These are phyloP conservation scores for Claviceps paspali DNA, from an alignment of 2,329 filamentous ascomycete species.

Conservation along the genomic window DNA sequence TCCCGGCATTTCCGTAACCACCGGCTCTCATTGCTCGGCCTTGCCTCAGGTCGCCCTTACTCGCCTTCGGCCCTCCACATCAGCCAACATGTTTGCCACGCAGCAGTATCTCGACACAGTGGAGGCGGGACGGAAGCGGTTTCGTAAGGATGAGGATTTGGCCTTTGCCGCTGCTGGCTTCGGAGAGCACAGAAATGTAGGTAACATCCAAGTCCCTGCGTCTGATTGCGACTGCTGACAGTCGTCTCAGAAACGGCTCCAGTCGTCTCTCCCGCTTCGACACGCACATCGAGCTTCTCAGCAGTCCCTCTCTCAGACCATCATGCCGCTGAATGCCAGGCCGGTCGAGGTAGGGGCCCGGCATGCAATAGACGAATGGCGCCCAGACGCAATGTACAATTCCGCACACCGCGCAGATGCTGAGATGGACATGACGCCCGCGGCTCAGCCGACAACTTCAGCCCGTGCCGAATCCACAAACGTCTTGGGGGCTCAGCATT, in stretches of 20 bases:
- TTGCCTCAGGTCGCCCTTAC: neutral
- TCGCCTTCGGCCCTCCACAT: neutral
- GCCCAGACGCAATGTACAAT: constrained; percentile 11
- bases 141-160: constrained; percentile 30
- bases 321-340: constrained; percentile 25
- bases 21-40: neutral
- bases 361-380: constrained; percentile 19
- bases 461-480: constrained; percentile 9
- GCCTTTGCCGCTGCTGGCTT: constrained; percentile 25
- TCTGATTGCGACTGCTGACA: constrained; percentile 8
- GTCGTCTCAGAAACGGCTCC: constrained; percentile 33
- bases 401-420: constrained; percentile 15
- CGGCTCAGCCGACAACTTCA: constrained; percentile 7
- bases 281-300: constrained; percentile 23
- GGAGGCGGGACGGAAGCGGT: constrained; percentile 27
- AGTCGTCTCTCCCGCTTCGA: constrained; percentile 35
- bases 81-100: constrained; percentile 22
- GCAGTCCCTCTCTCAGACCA: constrained; percentile 17
- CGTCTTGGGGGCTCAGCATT: neutral
- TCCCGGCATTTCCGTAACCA: too few species aligned
- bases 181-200: constrained; percentile 34
- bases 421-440: constrained; percentile 37
- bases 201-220: constrained; percentile 8
- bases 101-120: constrained; percentile 18
- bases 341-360: constrained; percentile 20